Evolutionary conservation across 176 grass and related monocot genomes (phyloP).

Genomic region (Paspalum vaginatum): DNA sequence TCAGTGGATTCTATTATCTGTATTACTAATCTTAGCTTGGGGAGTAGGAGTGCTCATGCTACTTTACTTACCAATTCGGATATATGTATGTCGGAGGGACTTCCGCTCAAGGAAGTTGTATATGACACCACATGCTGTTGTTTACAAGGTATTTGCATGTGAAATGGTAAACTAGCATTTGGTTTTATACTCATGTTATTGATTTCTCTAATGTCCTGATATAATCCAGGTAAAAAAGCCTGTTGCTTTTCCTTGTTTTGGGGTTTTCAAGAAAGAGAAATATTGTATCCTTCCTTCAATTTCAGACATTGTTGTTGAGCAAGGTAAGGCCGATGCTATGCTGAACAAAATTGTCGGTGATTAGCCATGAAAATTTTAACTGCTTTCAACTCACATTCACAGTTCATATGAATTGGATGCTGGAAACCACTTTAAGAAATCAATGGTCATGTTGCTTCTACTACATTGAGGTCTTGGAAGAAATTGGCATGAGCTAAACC

Average conservation of each 20-base stretch:
- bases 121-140: slow-evolving; percentile 61
- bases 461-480: not conserved
- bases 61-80: slow-evolving; percentile 61
- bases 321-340: slow-evolving; percentile 35
- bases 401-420: not conserved
- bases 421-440: not conserved
- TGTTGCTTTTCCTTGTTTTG: slow-evolving; percentile 60
- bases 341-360: not conserved
- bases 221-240: slow-evolving; percentile 61
- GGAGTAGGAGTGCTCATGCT: slow-evolving; percentile 77
- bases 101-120: slow-evolving; percentile 63
- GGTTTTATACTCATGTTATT: not conserved
- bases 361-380: not conserved
- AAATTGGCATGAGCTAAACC: not conserved
- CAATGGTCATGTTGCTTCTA: not conserved
- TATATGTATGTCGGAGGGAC: slow-evolving; percentile 45
- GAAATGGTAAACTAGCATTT: not conserved
- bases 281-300: slow-evolving; percentile 66
- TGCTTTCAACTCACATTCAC: not conserved
- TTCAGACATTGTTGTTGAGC: slow-evolving; percentile 72
- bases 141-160: slow-evolving; percentile 60
- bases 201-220: not conserved
- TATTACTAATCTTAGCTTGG: slow-evolving; percentile 62
- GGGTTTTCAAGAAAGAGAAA: slow-evolving; percentile 64
- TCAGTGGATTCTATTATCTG: slow-evolving; percentile 60